Percentiles rank a stretch among this genome's conserved stretches.
Evolutionary conservation across 2,329 filamentous ascomycete species (phyloP).

Genomic region (Cladosporium sphaerospermum): DNA sequence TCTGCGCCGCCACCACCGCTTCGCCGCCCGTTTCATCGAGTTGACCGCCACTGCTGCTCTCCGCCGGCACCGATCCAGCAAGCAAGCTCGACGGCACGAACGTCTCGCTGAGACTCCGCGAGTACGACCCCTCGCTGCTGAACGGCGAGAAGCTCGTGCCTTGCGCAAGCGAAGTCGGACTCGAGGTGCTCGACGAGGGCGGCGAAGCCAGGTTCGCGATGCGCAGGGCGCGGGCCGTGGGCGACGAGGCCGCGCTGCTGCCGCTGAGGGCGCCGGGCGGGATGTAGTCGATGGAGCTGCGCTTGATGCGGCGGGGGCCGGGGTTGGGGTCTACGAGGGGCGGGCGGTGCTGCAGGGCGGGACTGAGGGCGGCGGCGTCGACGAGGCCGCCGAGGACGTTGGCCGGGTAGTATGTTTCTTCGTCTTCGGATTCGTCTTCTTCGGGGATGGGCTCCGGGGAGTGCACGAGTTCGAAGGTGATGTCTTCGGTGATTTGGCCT

Average conservation of each 20-base stretch:
- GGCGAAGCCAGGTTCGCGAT: background rate
- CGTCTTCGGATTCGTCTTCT: background rate
- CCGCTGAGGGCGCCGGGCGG: background rate
- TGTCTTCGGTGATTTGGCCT: background rate
- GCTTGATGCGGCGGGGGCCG: background rate
- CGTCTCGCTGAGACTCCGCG: no score
- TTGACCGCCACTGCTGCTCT: no score
- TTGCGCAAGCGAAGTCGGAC: background rate
- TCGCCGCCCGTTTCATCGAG: no score
- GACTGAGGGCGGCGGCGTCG: background rate
- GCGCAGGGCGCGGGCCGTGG: background rate
- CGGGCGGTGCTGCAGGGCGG: background rate
- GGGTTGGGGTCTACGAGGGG: no score
- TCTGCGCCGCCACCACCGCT: no score
- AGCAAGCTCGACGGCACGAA: no score
- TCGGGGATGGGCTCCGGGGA: background rate
- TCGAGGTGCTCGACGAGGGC: background rate
- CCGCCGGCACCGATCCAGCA: no score
- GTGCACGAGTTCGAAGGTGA: background rate
- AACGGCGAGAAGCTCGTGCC: background rate
- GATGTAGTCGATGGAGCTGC: background rate
- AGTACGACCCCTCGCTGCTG: no score
- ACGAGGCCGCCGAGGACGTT: constrained; percentile 5
- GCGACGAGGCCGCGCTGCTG: background rate
- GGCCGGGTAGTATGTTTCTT: background rate